phyloP scores from a whole-genome alignment of 2,329 filamentous ascomycete species.

The Onygenales sp. region DNA sequence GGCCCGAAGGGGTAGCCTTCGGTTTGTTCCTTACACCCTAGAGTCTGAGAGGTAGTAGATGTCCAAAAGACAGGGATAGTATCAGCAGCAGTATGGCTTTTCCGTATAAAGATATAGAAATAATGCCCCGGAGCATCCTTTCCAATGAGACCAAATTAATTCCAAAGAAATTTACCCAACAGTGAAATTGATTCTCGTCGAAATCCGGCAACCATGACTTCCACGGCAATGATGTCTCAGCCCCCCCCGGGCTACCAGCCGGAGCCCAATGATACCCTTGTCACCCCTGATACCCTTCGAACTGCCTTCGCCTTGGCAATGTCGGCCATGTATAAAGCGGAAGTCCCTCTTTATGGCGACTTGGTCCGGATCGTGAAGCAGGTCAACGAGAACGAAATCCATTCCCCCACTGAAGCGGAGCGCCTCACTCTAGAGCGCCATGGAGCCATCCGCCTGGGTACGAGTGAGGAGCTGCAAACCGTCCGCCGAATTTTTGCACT shows the following conservation, averaged over 20 bases:
- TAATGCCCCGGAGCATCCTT: too few relatives aligned
- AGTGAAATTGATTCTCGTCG: background rate
- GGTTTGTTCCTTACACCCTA: too few relatives aligned
- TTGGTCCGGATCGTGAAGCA: conserved; percentile 22
- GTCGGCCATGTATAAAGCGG: conserved; percentile 26
- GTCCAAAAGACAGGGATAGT: too few relatives aligned
- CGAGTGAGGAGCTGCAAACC: conserved; percentile 32
- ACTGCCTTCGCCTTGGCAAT: conserved; percentile 22
- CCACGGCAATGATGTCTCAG: background rate
- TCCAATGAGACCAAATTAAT: too few relatives aligned
- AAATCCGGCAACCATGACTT: background rate
- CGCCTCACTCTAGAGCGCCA: conserved; percentile 30
- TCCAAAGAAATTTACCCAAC: background rate
- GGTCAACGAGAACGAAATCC: conserved; percentile 17
- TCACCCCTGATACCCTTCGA: conserved; percentile 16
- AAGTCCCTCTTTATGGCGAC: conserved; percentile 25
- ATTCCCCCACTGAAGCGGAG: conserved; percentile 8
- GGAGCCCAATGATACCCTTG: background rate
- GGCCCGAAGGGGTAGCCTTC: too few relatives aligned
- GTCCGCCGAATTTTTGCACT: conserved; percentile 38
- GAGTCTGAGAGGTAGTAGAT: too few relatives aligned
- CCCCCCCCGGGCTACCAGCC: background rate
- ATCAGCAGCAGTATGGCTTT: too few relatives aligned
- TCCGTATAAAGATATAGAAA: too few relatives aligned
- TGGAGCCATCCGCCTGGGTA: conserved; percentile 43